Base-by-base conservation (phyloP, 2,329 filamentous ascomycete genomes). In the Teratosphaeria epicoccoides region DNA sequence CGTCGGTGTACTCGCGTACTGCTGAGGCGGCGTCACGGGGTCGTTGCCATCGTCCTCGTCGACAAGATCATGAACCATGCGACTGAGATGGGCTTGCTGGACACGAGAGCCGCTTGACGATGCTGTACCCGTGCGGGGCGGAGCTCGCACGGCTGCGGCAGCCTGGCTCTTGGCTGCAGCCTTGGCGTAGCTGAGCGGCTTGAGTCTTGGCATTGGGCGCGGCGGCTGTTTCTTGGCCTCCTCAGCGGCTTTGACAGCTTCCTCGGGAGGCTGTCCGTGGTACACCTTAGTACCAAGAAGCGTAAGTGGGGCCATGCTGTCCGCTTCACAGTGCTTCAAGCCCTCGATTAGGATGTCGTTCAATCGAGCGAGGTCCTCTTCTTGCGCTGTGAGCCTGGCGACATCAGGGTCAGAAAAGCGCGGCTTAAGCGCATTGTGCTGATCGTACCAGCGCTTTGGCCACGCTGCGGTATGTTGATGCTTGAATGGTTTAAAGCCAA, bases 351-450 rank as follows among this genome's bases (percentile, higher is more conserved):
- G 69, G 26, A 86, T 73, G 54, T 83, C 80, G 50, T 78, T 76
- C 50, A 85, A 75, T 40, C 83, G 76, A 62, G 80, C 79, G n/a
- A 84, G 72, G 78, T 83, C 84, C 65, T 87, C 83, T 28, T 79
- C 71, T 51, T 82, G 79, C 0, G 76, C 73, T 52, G 81, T 76
- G 49, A 76, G 73, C 51, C 77, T 73, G 54, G 78, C 71, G 26
- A 80, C 66, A 9, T 68, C 68, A 26, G 62, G 61, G 54, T 81
- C 77, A 10, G 72, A 73, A 64, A 73, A 74, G 46, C 74, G 76
- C 12, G 73, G 72, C 63, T 83, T 84, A 50, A 72, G 55, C 12
- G 65, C 62, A 20, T 65, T 67, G 22, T 61, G 62, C n/a, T 69
- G 65, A 11, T 66, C 64, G 53, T 72, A 69, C 46, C 77, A 70